A percentile compares a stretch with the other conserved stretches of the same genome.
Conservation (phyloP, 2,329 filamentous ascomycete species). For the Exophiala alcalophila region DNA sequence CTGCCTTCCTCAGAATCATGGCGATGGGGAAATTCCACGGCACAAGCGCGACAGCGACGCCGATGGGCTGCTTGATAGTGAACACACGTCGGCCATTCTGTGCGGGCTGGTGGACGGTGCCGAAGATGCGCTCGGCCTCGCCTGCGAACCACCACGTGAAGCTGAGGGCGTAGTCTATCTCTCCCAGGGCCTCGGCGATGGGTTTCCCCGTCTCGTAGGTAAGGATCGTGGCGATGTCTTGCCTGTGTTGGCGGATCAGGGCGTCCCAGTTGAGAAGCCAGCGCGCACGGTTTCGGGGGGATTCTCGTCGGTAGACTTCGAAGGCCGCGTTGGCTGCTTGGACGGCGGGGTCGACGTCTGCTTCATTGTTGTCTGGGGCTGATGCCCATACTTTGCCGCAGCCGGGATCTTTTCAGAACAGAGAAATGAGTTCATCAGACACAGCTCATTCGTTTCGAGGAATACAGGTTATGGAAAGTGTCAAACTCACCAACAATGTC, state of each 20-base stretch:
- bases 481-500: slow-evolving; percentile 6
- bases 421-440: not conserved
- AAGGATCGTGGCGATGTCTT: slow-evolving; percentile 55
- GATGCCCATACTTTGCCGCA: not conserved
- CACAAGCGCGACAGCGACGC: slow-evolving; percentile 77
- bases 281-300: slow-evolving; percentile 59
- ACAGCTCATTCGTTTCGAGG: not conserved
- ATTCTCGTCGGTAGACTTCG: slow-evolving; percentile 57
- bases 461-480: not conserved
- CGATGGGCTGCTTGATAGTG: slow-evolving; percentile 78
- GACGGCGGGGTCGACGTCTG: slow-evolving; percentile 58
- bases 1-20: slow-evolving; percentile 55
- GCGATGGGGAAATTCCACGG: slow-evolving; percentile 85
- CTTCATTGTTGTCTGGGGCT: slow-evolving; percentile 8
- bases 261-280: slow-evolving; percentile 66
- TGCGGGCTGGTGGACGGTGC: slow-evolving; percentile 56
- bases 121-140: slow-evolving; percentile 48
- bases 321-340: slow-evolving; percentile 73
- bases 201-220: slow-evolving; percentile 61
- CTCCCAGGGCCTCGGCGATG: slow-evolving; percentile 48
- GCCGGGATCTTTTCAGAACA: not conserved
- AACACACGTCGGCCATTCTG: slow-evolving; percentile 71
- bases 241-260: slow-evolving; percentile 60
- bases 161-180: slow-evolving; percentile 47
- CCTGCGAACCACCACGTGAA: slow-evolving; percentile 54